Evolutionary conservation across 352 stramenopile genomes (phyloP), one percentile per base, ranked within the genome.

Genomic region (Globisporangium camurandrum): DNA sequence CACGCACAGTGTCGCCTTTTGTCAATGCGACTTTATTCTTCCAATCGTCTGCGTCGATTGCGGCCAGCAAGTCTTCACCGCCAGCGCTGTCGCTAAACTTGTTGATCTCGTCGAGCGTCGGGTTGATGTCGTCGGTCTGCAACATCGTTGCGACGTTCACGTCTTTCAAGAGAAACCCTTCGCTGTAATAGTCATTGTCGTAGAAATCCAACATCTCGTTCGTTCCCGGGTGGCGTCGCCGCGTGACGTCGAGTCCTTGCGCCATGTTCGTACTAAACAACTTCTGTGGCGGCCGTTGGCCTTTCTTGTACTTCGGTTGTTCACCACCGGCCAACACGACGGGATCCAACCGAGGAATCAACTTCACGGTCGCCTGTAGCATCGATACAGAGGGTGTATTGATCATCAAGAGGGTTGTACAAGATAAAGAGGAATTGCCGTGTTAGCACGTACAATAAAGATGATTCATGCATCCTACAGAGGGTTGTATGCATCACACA

Each of bases 1-100:
- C 84, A 45, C 80, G 75, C 44, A 95, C 84, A 5, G 84, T 95
- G 52, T 95, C 84, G 45, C 84, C 84, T 64, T 95, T 95, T 3
- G 82, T 93, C n/a, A 95, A 46, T 24, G 88, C 82, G 1, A 95
- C 82, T 59, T 88, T 88, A 56, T 93, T 93, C 49, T 93, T 92
- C 82, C 84, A 93, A 58, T 90, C 84, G 24, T 90, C 78, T 11
- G 78, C 64, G 44, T 95, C 84, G 14, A 92, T 75, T 2, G 74
- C 76, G 4, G 73, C 62, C 36, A 86, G 65, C 49, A 89, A 65
- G 37, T 89, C 73, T 51, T 91, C 77, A 12, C 65, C 61, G 19
- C 60, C 75, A n/a, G n/a, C n/a, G n/a, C 85, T 78, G 10, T 81
- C 82, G 14, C 74, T 80, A 49, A 95, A 95, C 31, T 86, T 88